These are phyloP conservation scores for Oryza brachyantha DNA, from an alignment of 176 grass and related monocot genomes.

Conservation along the genomic window DNA sequence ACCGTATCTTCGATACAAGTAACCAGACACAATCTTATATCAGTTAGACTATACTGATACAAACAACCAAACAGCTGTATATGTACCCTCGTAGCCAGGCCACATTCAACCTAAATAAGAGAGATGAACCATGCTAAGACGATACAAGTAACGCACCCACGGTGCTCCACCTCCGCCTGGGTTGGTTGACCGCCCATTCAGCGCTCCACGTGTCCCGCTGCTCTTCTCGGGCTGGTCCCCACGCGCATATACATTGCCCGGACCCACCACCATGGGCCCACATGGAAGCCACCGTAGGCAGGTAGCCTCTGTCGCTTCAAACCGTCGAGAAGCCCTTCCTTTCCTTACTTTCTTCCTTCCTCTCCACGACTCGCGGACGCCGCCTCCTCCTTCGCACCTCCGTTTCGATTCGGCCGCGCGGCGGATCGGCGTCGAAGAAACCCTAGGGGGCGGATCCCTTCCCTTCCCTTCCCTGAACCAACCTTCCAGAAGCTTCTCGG, in stretches of 20 bases:
- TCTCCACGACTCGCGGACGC: no score
- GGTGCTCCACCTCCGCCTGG: no score
- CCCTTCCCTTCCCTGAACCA: neutral
- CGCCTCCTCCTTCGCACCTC: neutral
- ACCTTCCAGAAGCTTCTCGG: neutral
- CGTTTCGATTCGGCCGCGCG: conserved; percentile 12
- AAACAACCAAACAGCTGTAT: no score
- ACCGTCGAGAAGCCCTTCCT: conserved; percentile 3
- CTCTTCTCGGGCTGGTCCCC: neutral
- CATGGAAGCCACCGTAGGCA: neutral
- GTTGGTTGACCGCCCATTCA: no score
- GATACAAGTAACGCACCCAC: no score
- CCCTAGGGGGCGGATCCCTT: conserved; percentile 26
- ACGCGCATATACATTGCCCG: neutral
- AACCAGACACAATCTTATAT: no score
- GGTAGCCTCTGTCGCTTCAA: conserved; percentile 29
- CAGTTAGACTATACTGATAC: no score
- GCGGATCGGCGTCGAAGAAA: conserved; percentile 15
- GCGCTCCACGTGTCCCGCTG: neutral
- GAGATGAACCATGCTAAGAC: no score
- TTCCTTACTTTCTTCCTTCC: no score
- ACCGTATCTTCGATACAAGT: no score
- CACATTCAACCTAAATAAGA: no score
- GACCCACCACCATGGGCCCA: neutral
- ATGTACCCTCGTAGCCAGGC: no score